Evolutionary conservation across 176 grass and related monocot species (phyloP).

Genomic region (bread wheat (Triticum aestivum)): DNA sequence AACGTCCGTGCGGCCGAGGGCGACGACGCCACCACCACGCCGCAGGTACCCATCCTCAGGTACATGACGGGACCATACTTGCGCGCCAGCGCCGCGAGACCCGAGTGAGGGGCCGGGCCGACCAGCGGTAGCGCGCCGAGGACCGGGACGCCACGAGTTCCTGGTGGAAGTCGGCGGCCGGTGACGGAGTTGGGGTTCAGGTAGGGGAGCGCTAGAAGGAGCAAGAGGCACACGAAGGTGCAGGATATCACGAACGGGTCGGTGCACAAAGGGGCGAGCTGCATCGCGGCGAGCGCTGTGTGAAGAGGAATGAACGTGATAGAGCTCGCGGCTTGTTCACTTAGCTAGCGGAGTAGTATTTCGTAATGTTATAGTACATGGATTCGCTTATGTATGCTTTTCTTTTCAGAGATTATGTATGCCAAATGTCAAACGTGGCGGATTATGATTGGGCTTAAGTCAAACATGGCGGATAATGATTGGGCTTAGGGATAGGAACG

Average conservation of each 20-base stretch:
- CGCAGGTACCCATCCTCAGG: constrained; percentile 22
- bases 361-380: too few species aligned
- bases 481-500: too few species aligned
- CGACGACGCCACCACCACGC: constrained; percentile 66
- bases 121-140: constrained; percentile 72
- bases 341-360: too few species aligned
- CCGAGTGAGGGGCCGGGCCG: constrained; percentile 62
- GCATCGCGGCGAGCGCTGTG: constrained; percentile 2
- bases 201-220: constrained; percentile 51
- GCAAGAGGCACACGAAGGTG: constrained; percentile 57
- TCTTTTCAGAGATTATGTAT: too few species aligned
- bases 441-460: too few species aligned
- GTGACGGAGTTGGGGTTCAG: not conserved
- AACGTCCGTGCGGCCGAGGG: constrained; percentile 53
- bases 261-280: constrained; percentile 32
- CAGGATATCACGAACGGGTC: constrained; percentile 51
- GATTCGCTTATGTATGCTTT: too few species aligned
- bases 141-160: constrained; percentile 47
- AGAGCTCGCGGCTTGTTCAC: too few species aligned
- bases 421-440: too few species aligned
- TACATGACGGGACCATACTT: constrained; percentile 75
- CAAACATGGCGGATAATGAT: too few species aligned
- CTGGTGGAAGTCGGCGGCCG: constrained; percentile 38
- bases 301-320: too few species aligned
- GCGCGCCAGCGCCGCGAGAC: constrained; percentile 52